phyloP scores from a whole-genome alignment of 2,329 filamentous ascomycete species.

The Colletotrichum gigasporum region DNA sequence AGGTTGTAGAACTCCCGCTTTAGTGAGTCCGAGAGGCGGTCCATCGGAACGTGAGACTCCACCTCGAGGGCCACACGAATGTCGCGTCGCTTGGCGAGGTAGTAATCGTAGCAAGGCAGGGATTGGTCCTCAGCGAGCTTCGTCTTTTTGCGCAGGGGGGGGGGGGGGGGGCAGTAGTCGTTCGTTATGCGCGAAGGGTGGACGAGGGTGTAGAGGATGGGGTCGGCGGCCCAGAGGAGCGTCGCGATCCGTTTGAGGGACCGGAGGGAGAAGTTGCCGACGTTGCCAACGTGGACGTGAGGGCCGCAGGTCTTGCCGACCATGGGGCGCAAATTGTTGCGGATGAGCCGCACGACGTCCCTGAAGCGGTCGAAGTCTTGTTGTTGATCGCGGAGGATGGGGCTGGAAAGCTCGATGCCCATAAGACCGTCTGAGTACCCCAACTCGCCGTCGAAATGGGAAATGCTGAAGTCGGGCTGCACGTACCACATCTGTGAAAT shows the following conservation, averaged over 20 bases:
- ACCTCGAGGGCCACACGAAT: not conserved
- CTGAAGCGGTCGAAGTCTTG: not conserved
- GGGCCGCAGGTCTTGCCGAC: not conserved
- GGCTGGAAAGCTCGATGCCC: constrained; percentile 17
- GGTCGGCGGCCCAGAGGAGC: constrained; percentile 1
- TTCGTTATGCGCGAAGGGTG: not conserved
- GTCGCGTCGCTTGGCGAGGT: not conserved
- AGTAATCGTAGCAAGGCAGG: not conserved
- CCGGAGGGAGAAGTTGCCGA: constrained; percentile 2
- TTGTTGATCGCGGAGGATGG: not conserved
- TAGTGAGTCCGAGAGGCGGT: not conserved
- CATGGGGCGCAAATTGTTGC: constrained; percentile 4
- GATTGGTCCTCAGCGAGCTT: not conserved
- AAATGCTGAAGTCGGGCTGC: constrained; percentile 7
- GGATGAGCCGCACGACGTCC: not conserved
- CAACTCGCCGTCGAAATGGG: not conserved
- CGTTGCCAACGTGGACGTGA: constrained; percentile 20
- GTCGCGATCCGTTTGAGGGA: constrained; percentile 10
- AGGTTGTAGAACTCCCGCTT: not conserved
- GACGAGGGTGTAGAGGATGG: not conserved
- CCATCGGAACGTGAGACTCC: constrained; percentile 9
- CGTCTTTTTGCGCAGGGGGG: not conserved
- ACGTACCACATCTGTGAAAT: constrained; percentile 15
- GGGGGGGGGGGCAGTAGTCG: not conserved
- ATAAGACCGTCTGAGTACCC: constrained; percentile 11